A percentile compares a stretch with the other conserved stretches of the same genome.
phyloP scores from a whole-genome alignment of 345 rosid genomes.

The Linum lewisii region DNA sequence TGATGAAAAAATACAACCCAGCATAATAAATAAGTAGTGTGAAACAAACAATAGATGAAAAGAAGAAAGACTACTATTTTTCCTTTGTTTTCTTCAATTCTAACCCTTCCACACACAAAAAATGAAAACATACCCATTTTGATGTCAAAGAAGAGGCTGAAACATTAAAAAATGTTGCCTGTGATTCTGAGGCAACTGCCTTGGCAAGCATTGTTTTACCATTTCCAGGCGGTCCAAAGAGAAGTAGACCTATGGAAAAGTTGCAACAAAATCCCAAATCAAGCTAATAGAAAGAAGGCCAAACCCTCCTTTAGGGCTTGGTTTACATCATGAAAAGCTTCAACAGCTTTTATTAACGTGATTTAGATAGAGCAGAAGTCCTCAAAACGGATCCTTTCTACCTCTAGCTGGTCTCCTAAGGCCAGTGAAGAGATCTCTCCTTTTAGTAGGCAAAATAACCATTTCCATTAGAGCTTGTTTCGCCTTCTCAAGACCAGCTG shows the following conservation, averaged over 20 bases:
- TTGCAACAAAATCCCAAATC: neutral
- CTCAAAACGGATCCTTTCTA: conserved; percentile 20
- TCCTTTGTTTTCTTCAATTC: neutral
- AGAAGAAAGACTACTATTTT: neutral
- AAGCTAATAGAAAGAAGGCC: neutral
- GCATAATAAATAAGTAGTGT: conserved; percentile 2
- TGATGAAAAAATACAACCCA: conserved; percentile 15
- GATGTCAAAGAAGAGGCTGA: conserved; percentile 94
- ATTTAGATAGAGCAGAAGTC: conserved; percentile 4
- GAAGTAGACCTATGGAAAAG: conserved; percentile 60
- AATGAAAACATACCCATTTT: conserved; percentile 60
- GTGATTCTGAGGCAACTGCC: conserved; percentile 95
- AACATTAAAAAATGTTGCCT: conserved; percentile 92
- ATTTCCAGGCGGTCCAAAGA: conserved; percentile 98
- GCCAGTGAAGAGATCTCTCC: conserved; percentile 93
- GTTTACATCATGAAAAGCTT: conserved; percentile 5
- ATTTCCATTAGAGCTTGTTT: conserved; percentile 91
- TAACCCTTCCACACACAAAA: neutral
- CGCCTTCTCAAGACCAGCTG: conserved; percentile 97
- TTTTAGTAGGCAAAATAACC: conserved; percentile 89
- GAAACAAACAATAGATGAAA: neutral
- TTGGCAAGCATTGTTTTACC: conserved; percentile 99
- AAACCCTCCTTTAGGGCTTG: neutral
- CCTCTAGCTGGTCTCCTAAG: conserved; percentile 95
- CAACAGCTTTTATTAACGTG: neutral